Evolutionary conservation across 1,139 yeast species (phyloP).

Genomic region (Yamadazyma triangularis): DNA sequence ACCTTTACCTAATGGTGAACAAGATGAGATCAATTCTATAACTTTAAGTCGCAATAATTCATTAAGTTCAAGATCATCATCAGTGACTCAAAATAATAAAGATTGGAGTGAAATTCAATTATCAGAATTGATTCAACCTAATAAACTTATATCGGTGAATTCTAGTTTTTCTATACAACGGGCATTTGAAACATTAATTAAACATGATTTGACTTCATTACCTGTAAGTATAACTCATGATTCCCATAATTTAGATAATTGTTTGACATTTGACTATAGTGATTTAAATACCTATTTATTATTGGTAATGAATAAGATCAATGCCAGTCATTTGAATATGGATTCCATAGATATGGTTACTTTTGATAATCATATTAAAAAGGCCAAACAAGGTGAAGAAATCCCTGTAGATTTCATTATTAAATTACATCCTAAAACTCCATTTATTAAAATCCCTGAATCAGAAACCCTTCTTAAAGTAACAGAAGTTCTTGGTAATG

Average conservation of each 20-base stretch:
- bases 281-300: conserved; percentile 83
- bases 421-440: conserved; percentile 78
- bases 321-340: conserved; percentile 30
- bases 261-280: conserved; percentile 84
- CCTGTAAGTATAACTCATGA: conserved; percentile 56
- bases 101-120: conserved; percentile 78
- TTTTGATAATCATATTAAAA: conserved; percentile 15
- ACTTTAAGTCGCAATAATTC: conserved; percentile 44
- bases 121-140: conserved; percentile 71
- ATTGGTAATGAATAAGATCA: conserved; percentile 65
- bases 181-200: conserved; percentile 75
- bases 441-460: conserved; percentile 72
- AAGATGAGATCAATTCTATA: conserved; percentile 33
- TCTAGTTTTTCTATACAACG: conserved; percentile 67
- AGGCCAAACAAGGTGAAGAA: conserved; percentile 60
- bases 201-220: conserved; percentile 73
- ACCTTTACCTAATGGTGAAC: conserved; percentile 40
- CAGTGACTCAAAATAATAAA: conserved; percentile 1
- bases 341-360: conserved; percentile 23
- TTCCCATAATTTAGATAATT: conserved; percentile 49
- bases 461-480: conserved; percentile 65
- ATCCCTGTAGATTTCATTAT: conserved; percentile 81
- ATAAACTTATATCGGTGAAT: conserved; percentile 68
- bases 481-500: conserved; percentile 81
- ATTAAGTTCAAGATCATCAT: conserved; percentile 29